Evolutionary conservation across 139 green algal species (phyloP).

Genomic region (Micractinium sp.): DNA sequence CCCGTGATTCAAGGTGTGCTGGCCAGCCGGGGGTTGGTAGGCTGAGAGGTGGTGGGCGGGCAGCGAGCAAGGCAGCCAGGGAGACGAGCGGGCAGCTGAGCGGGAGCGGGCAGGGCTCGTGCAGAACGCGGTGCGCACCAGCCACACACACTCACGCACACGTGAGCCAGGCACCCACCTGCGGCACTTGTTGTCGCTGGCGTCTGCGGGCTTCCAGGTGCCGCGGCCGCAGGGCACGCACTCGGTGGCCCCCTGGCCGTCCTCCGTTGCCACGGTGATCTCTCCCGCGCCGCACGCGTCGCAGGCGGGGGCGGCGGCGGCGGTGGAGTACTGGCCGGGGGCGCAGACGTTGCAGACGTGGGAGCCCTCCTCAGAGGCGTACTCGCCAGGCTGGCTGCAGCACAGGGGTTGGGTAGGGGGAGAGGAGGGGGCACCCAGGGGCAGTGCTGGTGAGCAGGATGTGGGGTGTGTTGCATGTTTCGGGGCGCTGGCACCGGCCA

Average conservation of each 20-base stretch:
- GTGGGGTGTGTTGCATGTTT: not conserved
- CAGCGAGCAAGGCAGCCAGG: too few species aligned
- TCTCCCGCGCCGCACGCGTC: not conserved
- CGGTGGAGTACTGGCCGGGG: not conserved
- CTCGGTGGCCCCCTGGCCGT: not conserved
- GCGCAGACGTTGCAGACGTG: not conserved
- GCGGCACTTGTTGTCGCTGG: not conserved
- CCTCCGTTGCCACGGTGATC: not conserved
- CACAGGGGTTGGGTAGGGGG: too few species aligned
- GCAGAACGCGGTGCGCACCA: too few species aligned
- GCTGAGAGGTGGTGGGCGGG: too few species aligned
- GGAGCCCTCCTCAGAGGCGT: not conserved
- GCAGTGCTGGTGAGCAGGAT: not conserved
- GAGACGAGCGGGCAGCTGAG: too few species aligned
- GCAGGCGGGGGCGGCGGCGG: not conserved
- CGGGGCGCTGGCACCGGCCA: too few species aligned
- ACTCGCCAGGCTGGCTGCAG: not conserved
- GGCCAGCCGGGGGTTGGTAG: too few species aligned
- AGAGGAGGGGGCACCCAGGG: not conserved
- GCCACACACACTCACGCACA: too few species aligned
- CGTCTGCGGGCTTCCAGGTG: not conserved
- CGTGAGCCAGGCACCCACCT: not conserved
- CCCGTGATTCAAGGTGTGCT: too few species aligned
- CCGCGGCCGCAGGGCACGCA: not conserved
- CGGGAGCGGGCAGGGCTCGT: too few species aligned